Evolutionary conservation across 768 basidiomycete genomes (phyloP).

Genomic region (Basidioascus undulatus): DNA sequence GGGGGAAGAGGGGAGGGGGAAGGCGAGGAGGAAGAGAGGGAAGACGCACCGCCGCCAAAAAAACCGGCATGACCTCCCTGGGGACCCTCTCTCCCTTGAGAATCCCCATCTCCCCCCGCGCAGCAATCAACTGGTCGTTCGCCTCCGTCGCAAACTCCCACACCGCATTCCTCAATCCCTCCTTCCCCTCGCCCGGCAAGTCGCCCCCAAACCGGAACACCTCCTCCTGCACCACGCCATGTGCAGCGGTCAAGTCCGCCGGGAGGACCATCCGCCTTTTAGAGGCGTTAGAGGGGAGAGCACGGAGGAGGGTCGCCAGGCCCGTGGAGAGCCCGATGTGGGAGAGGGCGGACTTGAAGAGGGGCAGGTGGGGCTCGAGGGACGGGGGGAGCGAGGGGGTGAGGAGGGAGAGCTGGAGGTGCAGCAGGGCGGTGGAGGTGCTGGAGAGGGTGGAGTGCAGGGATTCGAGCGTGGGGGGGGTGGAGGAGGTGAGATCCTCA

Average conservation of each 20-base stretch:
- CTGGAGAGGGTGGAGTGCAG: constrained; percentile 52
- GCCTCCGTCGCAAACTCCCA: constrained; percentile 61
- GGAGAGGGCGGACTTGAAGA: no score
- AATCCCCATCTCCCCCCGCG: constrained; percentile 46
- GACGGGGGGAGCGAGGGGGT: constrained; percentile 25
- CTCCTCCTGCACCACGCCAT: constrained; percentile 55
- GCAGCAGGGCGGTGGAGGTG: constrained; percentile 52
- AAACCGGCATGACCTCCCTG: constrained; percentile 37
- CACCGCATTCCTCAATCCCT: constrained; percentile 48
- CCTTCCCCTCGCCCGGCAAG: constrained; percentile 21
- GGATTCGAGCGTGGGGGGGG: constrained; percentile 41
- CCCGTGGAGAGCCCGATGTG: constrained; percentile 57
- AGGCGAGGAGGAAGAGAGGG: background rate
- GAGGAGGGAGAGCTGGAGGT: constrained; percentile 46
- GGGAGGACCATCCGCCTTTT: constrained; percentile 51
- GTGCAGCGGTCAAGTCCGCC: constrained; percentile 53
- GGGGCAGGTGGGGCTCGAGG: constrained; percentile 59
- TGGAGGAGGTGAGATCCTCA: constrained; percentile 36
- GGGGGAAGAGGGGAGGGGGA: no score
- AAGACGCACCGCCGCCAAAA: constrained; percentile 40
- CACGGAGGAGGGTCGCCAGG: constrained; percentile 43
- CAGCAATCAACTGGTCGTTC: constrained; percentile 54
- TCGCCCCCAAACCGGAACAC: constrained; percentile 30
- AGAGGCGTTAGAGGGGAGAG: constrained; percentile 49
- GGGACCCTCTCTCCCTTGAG: constrained; percentile 34